Percentiles rank a stretch among this genome's conserved stretches.
Evolutionary conservation across 2,329 filamentous ascomycete genomes (phyloP).

Genomic region (Neofusicoccum laricinum): DNA sequence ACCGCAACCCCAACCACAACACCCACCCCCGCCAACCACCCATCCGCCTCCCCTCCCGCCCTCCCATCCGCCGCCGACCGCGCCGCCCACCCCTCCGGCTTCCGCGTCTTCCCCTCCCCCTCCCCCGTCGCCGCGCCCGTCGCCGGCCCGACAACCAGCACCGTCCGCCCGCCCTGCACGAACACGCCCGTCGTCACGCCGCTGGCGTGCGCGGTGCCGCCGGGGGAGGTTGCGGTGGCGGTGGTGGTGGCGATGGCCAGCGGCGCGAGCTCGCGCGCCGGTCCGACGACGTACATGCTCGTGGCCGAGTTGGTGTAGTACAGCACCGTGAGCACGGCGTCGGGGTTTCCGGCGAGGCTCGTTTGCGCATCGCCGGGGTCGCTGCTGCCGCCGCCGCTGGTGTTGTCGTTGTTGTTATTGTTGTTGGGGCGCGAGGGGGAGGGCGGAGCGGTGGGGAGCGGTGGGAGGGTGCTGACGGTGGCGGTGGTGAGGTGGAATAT

Average conservation of each 20-base stretch:
- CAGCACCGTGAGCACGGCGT: not conserved
- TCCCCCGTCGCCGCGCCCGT: not conserved
- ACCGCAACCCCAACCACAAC: not conserved
- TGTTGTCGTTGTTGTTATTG: too few relatives aligned
- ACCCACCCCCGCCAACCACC: not conserved
- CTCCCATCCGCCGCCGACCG: not conserved
- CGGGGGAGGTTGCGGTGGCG: too few relatives aligned
- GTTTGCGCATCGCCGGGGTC: not conserved
- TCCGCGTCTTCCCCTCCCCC: not conserved
- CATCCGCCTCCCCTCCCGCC: not conserved
- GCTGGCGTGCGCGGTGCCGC: not conserved
- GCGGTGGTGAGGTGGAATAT: not conserved
- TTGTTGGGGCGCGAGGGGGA: not conserved
- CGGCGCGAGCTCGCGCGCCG: not conserved
- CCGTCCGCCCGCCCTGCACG: not conserved
- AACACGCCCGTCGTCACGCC: not conserved
- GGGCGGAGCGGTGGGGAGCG: not conserved
- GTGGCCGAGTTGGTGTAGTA: not conserved
- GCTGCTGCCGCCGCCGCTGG: not conserved
- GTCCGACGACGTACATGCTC: constrained; percentile 3
- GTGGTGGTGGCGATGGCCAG: not conserved
- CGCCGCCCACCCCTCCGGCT: not conserved
- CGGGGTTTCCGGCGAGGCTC: not conserved
- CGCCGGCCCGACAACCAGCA: constrained; percentile 3
- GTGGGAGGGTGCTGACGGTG: not conserved